Evolutionary conservation across 192 early-diverging fungal species (phyloP).

Genomic region (Backusella australiensis): DNA sequence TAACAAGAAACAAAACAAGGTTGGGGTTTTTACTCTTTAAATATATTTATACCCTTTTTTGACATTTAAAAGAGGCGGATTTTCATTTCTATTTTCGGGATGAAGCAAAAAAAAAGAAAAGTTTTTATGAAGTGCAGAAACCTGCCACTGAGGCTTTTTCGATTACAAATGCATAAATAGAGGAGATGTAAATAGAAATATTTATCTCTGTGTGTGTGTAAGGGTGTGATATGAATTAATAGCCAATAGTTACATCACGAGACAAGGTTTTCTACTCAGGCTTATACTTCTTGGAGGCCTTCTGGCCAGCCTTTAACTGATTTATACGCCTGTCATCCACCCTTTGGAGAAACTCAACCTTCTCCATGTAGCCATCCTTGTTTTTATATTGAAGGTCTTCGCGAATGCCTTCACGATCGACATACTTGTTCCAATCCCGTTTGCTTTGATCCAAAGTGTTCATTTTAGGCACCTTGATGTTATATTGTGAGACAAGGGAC

Average conservation of each 20-base stretch:
- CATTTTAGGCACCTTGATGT: constrained; percentile 58
- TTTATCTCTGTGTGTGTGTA: neutral
- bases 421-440: constrained; percentile 66
- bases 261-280: neutral
- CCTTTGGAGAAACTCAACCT: constrained; percentile 64
- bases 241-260: neutral
- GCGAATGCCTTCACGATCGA: constrained; percentile 58
- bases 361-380: constrained; percentile 75
- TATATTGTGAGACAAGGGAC: constrained; percentile 30
- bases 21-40: neutral
- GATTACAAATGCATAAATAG: neutral
- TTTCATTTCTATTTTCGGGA: neutral
- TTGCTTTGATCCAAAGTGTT: constrained; percentile 71
- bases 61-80: neutral
- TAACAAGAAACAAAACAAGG: neutral
- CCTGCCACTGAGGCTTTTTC: neutral
- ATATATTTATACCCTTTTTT: neutral
- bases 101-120: neutral
- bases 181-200: neutral
- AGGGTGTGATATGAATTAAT: neutral
- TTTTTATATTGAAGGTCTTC: constrained; percentile 63
- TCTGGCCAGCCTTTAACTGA: constrained; percentile 43
- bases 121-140: neutral
- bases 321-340: constrained; percentile 57
- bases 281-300: constrained; percentile 20